Evolutionary conservation across 2,329 filamentous ascomycete species (phyloP), one percentile per base, ranked within the genome.

Genomic region (Diatrype stigma): DNA sequence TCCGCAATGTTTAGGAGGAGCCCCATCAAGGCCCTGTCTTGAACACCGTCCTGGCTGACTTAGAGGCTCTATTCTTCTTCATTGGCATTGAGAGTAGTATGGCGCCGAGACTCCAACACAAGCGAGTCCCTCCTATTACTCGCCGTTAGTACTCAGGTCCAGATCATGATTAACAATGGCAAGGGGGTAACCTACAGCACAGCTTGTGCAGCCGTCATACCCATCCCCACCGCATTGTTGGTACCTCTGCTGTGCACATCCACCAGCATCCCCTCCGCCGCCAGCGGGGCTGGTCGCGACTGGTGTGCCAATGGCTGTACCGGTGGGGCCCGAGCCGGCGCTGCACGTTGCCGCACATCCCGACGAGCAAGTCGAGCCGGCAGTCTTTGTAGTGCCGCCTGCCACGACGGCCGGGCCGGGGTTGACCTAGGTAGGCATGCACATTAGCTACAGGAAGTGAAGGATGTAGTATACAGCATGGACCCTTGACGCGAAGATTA

Each of bases 391-490:
- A 2, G 66, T 65, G 1, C 74, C 74, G n/a, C 67, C 65, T 0
- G 70, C 54, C 48, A 71, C 65, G 23, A 77, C 74, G 1, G 65
- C 58, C 2, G 73, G 73, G 3, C 75, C 75, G 1, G 75, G 74
- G 4, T 71, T 72, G 5, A 67, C 59, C 40, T 44, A 44, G 11
- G 21, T n/a, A n/a, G n/a, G n/a, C n/a, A n/a, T n/a, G n/a, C n/a
- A n/a, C n/a, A n/a, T n/a, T n/a, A n/a, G n/a, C n/a, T n/a, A n/a
- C n/a, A n/a, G n/a, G n/a, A n/a, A n/a, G n/a, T n/a, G n/a, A n/a
- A n/a, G n/a, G n/a, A n/a, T n/a, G n/a, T n/a, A n/a, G n/a, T n/a
- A n/a, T n/a, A n/a, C n/a, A n/a, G n/a, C n/a, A n/a, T n/a, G n/a
- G n/a, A n/a, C n/a, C n/a, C n/a, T n/a, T n/a, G n/a, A n/a, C n/a